phyloP scores from a whole-genome alignment of 2,329 filamentous ascomycete genomes.

The Magnaporthales sp. region DNA sequence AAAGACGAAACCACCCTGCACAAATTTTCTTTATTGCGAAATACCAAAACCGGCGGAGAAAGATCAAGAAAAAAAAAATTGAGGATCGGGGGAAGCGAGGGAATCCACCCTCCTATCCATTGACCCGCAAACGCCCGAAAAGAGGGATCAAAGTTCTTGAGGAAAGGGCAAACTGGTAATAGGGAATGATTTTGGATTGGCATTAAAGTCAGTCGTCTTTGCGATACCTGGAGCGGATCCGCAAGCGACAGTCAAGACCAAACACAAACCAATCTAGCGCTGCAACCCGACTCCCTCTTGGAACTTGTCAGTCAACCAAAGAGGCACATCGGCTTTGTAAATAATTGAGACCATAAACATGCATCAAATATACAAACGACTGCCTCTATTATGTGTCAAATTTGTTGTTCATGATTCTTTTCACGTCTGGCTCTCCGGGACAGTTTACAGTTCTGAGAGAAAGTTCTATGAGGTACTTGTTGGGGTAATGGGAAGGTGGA shows the following conservation, averaged over 20 bases:
- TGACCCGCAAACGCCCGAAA: neutral
- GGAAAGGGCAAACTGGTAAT: neutral
- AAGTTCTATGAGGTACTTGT: no score
- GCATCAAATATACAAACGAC: neutral
- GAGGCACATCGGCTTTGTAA: neutral
- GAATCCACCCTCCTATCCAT: neutral
- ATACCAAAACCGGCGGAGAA: neutral
- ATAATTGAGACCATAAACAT: neutral
- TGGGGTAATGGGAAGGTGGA: no score
- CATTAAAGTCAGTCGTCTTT: neutral
- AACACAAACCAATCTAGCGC: neutral
- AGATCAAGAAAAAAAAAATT: conserved; percentile 7
- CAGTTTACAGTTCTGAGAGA: no score
- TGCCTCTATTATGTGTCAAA: neutral
- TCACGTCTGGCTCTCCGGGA: no score
- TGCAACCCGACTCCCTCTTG: neutral
- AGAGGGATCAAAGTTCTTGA: neutral
- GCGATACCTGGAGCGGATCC: neutral
- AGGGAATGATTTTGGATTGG: neutral
- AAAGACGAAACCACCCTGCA: neutral
- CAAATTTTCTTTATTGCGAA: conserved; percentile 1
- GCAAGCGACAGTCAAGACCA: neutral
- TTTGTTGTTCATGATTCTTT: neutral
- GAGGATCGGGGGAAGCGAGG: neutral
- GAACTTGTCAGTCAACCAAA: neutral